Percentiles rank a stretch among this genome's conserved stretches.
Evolutionary conservation across 306 rosid species (phyloP).

Genomic region (Vigna angularis): DNA sequence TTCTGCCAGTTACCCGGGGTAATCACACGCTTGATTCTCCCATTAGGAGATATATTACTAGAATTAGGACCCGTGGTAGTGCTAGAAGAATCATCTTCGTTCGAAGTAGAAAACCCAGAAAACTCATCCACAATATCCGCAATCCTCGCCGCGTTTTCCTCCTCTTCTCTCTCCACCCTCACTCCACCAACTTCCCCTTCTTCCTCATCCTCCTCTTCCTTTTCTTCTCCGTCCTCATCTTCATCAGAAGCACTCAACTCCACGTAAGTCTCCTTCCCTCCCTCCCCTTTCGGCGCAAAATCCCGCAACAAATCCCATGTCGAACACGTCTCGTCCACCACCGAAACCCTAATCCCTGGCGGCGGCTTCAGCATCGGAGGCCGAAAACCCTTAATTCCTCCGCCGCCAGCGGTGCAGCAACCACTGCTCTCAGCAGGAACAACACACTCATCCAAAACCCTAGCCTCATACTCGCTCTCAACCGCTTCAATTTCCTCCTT

Average conservation of each 20-base stretch:
- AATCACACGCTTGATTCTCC: slow-evolving; percentile 59
- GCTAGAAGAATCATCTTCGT: slow-evolving; percentile 87
- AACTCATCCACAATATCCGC: slow-evolving; percentile 41
- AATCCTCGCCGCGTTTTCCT: slow-evolving; percentile 41
- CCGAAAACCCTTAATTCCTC: slow-evolving; percentile 72
- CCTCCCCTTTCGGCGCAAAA: slow-evolving; percentile 59
- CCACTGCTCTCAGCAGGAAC: slow-evolving; percentile 50
- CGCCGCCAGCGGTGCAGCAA: slow-evolving; percentile 41
- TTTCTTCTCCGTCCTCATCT: slow-evolving; percentile 19
- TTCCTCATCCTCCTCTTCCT: slow-evolving; percentile 21
- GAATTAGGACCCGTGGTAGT: slow-evolving; percentile 67
- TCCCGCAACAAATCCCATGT: slow-evolving; percentile 76
- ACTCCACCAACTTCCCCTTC: slow-evolving; percentile 19
- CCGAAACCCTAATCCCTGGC: slow-evolving; percentile 62
- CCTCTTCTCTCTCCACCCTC: slow-evolving; percentile 36
- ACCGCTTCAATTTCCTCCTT: slow-evolving; percentile 36
- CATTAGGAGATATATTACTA: slow-evolving; percentile 71
- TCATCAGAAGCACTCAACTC: slow-evolving; percentile 38
- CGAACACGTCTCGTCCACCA: slow-evolving; percentile 51
- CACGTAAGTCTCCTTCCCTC: slow-evolving; percentile 16
- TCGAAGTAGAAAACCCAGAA: slow-evolving; percentile 69
- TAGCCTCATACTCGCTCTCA: slow-evolving; percentile 45
- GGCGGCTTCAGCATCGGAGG: slow-evolving; percentile 85
- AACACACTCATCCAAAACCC: slow-evolving; percentile 42
- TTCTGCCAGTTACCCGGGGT: slow-evolving; percentile 60